phyloP scores from a whole-genome alignment of 179 eudicot species.

The Silene coronaria region DNA sequence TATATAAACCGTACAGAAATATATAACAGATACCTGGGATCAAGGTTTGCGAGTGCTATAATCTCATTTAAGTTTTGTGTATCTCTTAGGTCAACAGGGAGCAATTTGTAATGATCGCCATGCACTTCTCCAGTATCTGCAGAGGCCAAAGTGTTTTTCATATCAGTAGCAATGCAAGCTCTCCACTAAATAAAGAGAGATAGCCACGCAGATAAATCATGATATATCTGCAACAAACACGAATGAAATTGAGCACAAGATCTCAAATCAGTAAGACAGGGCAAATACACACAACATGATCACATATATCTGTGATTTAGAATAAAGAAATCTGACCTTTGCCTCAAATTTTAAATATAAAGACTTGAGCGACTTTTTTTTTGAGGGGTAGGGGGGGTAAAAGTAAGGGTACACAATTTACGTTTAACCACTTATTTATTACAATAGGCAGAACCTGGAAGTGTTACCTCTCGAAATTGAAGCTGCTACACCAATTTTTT shows the following conservation, averaged over 20 bases:
- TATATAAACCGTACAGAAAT: not conserved
- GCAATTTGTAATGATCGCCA: constrained; percentile 77
- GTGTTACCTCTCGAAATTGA: constrained; percentile 61
- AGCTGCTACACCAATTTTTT: constrained; percentile 66
- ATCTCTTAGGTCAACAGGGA: constrained; percentile 85
- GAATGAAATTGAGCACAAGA: not conserved
- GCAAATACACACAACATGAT: not conserved
- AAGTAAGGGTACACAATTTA: not conserved
- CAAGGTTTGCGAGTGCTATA: constrained; percentile 57
- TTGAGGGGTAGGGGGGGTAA: too few species aligned
- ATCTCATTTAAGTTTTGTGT: constrained; percentile 53
- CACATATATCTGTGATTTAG: not conserved
- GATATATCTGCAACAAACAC: not conserved
- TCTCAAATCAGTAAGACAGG: not conserved
- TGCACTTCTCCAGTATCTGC: constrained; percentile 88
- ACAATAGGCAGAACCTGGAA: not conserved
- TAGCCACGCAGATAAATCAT: not conserved
- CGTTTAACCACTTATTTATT: not conserved
- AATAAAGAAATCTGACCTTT: not conserved
- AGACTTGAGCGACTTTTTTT: not conserved
- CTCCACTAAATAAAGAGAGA: not conserved
- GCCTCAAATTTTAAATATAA: not conserved
- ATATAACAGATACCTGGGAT: constrained; percentile 61
- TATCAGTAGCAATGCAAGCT: constrained; percentile 13
- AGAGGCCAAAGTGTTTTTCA: constrained; percentile 13